Evolutionary conservation across 2,329 filamentous ascomycete genomes (phyloP).

Genomic region (Diaporthe amygdali): DNA sequence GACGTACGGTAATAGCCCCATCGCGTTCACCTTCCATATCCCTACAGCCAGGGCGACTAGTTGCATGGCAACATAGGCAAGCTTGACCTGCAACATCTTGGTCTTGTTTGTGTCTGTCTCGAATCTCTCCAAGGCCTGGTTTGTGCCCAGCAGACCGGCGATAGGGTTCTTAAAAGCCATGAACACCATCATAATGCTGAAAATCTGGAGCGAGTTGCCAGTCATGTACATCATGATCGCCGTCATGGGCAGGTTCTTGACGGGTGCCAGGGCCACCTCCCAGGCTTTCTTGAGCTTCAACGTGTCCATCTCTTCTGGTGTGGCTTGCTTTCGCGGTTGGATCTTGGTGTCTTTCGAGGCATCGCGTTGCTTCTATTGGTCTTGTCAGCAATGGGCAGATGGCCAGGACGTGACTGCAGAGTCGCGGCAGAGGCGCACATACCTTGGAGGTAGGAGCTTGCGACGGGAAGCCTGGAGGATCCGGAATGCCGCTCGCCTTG

Average conservation of each 20-base stretch:
- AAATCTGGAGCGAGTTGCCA: conserved; percentile 96
- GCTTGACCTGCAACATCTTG: conserved; percentile 82
- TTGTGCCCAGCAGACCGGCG: conserved; percentile 80
- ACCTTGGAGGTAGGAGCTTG: conserved; percentile 64
- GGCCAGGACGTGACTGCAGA: background rate
- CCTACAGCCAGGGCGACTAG: conserved; percentile 82
- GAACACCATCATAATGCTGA: conserved; percentile 99
- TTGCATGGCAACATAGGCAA: conserved; percentile 88
- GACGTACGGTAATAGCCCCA: conserved; percentile 90
- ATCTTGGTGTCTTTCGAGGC: conserved; percentile 51
- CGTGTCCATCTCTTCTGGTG: conserved; percentile 87
- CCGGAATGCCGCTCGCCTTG: conserved; percentile 70
- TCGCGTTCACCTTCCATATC: conserved; percentile 94
- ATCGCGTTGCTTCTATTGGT: conserved; percentile 50
- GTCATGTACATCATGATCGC: conserved; percentile 99
- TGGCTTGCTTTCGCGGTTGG: conserved; percentile 68
- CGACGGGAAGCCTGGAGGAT: conserved; percentile 83
- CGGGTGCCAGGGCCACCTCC: conserved; percentile 92
- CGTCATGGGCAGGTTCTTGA: conserved; percentile 97
- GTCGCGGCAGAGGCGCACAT: conserved; percentile 28
- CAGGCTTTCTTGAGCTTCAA: conserved; percentile 98
- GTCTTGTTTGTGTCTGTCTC: conserved; percentile 79
- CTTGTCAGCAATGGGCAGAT: background rate
- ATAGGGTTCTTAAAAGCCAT: conserved; percentile 99
- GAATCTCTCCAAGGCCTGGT: conserved; percentile 88